Evolutionary conservation across 2,329 filamentous ascomycete genomes (phyloP).

Genomic region (Colletotrichum musae): DNA sequence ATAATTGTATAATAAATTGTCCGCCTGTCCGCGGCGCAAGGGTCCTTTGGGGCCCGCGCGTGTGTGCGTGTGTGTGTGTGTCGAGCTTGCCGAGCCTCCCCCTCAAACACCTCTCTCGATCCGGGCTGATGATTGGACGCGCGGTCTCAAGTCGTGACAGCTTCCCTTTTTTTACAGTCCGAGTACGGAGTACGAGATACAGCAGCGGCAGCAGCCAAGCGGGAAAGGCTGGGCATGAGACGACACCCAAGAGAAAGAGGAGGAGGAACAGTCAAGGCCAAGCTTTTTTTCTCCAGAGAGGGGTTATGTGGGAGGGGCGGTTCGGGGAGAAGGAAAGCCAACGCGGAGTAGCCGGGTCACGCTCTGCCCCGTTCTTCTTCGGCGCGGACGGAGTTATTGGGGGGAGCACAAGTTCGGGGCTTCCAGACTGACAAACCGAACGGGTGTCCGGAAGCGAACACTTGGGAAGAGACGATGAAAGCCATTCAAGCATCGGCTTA

Average conservation of each 20-base stretch:
- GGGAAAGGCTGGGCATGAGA: slow-evolving; percentile 20
- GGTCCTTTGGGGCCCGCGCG: slow-evolving; percentile 12
- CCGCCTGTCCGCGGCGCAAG: slow-evolving; percentile 12
- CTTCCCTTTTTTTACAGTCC: neutral
- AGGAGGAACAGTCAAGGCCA: slow-evolving; percentile 9
- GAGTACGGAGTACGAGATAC: neutral
- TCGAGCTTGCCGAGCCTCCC: slow-evolving; percentile 5
- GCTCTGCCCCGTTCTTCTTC: neutral
- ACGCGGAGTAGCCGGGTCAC: neutral
- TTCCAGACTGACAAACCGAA: slow-evolving; percentile 5
- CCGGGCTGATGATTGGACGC: slow-evolving; percentile 30
- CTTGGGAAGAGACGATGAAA: neutral
- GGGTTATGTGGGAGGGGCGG: neutral
- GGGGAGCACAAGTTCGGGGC: neutral
- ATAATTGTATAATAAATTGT: slow-evolving; percentile 1
- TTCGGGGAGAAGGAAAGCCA: slow-evolving; percentile 9
- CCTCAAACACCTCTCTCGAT: slow-evolving; percentile 23
- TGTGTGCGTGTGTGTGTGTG: slow-evolving; percentile 1
- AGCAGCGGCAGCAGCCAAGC: neutral
- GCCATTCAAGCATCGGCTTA: neutral
- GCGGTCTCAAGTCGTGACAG: slow-evolving; percentile 10
- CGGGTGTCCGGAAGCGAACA: slow-evolving; percentile 11
- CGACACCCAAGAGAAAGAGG: slow-evolving; percentile 22
- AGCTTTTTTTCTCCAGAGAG: neutral
- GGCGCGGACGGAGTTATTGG: slow-evolving; percentile 19